These are phyloP conservation scores for Yamadazyma sp. DNA, from an alignment of 805 yeast genomes.

Conservation along the genomic window DNA sequence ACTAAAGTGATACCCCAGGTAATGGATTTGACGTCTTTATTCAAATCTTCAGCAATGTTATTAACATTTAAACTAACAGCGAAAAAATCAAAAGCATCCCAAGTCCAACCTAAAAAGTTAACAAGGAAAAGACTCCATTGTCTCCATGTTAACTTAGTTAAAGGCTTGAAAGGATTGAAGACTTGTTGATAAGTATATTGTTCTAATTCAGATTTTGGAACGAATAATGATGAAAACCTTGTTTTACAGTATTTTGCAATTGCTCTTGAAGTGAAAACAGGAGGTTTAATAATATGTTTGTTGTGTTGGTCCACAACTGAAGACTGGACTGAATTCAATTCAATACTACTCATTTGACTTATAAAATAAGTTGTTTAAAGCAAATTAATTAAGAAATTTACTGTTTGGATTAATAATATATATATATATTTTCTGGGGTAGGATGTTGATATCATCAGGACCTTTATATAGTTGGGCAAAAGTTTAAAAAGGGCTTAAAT, in stretches of 20 bases:
- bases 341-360: too few relatives aligned
- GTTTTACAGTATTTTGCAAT: slow-evolving; percentile 33
- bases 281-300: slow-evolving; percentile 23
- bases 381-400: too few relatives aligned
- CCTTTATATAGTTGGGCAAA: too few relatives aligned
- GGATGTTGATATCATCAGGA: too few relatives aligned
- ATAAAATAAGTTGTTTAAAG: too few relatives aligned
- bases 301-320: slow-evolving; percentile 16
- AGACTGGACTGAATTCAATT: slow-evolving; percentile 12
- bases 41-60: slow-evolving; percentile 43
- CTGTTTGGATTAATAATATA: background rate
- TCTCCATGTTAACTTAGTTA: slow-evolving; percentile 43
- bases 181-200: slow-evolving; percentile 34
- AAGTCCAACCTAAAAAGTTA: slow-evolving; percentile 60
- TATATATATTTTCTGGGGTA: too few relatives aligned
- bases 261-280: slow-evolving; percentile 13
- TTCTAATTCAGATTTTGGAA: slow-evolving; percentile 43
- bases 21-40: slow-evolving; percentile 40
- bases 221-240: slow-evolving; percentile 46
- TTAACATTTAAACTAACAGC: slow-evolving; percentile 52
- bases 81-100: slow-evolving; percentile 67
- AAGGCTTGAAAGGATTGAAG: slow-evolving; percentile 63
- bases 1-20: slow-evolving; percentile 70
- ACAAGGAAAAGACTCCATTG: slow-evolving; percentile 57
- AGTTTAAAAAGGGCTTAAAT: too few relatives aligned